Evolutionary conservation across 768 basidiomycete genomes (phyloP).

Genomic region (Omphalotus guepiniiformis): DNA sequence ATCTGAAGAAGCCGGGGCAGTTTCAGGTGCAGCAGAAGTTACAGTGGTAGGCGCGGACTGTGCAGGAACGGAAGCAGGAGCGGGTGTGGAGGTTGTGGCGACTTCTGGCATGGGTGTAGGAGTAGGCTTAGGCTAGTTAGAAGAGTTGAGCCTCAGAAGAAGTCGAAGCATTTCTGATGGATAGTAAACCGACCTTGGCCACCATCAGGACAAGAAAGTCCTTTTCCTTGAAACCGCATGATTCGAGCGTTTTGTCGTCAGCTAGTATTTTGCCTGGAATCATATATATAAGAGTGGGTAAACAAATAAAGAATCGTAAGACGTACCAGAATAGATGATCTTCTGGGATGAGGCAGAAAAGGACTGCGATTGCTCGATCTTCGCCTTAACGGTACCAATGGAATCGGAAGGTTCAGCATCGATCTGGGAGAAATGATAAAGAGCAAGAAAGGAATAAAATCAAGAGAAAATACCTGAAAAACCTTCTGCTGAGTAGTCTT

Average conservation of each 20-base stretch:
- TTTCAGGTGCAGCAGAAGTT: slow-evolving; percentile 27
- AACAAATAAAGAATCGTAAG: background rate
- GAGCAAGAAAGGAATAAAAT: background rate
- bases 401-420: slow-evolving; percentile 77
- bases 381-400: slow-evolving; percentile 74
- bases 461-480: slow-evolving; percentile 55
- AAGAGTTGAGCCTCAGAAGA: background rate
- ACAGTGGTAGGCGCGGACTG: slow-evolving; percentile 25
- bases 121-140: slow-evolving; percentile 52
- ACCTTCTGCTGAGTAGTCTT: slow-evolving; percentile 95
- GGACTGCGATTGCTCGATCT: slow-evolving; percentile 74
- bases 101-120: slow-evolving; percentile 31
- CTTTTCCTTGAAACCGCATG: slow-evolving; percentile 94
- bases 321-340: slow-evolving; percentile 88
- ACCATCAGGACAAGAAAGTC: slow-evolving; percentile 99
- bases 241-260: slow-evolving; percentile 84
- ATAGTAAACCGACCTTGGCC: slow-evolving; percentile 62
- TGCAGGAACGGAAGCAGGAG: slow-evolving; percentile 19
- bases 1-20: slow-evolving; percentile 29
- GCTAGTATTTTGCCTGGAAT: slow-evolving; percentile 81
- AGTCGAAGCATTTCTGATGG: too few species aligned
- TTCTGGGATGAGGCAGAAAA: slow-evolving; percentile 78
- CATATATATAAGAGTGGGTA: slow-evolving; percentile 6
- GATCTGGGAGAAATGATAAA: slow-evolving; percentile 38
- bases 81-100: slow-evolving; percentile 27